Evolutionary conservation across 441 rosid species (phyloP).

Genomic region (Kokia cookei): DNA sequence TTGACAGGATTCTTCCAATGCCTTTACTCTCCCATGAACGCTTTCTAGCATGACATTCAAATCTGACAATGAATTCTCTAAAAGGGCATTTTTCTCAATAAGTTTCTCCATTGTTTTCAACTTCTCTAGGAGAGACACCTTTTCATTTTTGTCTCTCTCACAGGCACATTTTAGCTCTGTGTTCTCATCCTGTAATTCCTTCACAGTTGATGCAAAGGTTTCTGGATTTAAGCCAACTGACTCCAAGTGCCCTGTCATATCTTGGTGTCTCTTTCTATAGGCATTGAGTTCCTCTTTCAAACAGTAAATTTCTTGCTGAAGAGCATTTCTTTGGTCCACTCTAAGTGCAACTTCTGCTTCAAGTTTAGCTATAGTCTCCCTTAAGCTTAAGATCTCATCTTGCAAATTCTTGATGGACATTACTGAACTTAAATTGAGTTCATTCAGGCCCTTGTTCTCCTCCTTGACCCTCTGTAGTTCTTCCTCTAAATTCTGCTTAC

Average conservation of each 20-base stretch:
- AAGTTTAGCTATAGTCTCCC: conserved; percentile 69
- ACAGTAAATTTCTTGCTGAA: conserved; percentile 93
- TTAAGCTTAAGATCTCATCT: conserved; percentile 56
- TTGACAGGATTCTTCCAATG: conserved; percentile 55
- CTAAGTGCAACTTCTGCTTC: conserved; percentile 82
- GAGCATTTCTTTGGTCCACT: conserved; percentile 80
- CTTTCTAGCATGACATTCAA: conserved; percentile 77
- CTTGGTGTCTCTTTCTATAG: conserved; percentile 56
- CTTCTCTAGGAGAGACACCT: conserved; percentile 45
- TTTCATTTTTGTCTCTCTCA: conserved; percentile 50
- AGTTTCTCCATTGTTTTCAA: conserved; percentile 72
- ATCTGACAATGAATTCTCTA: conserved; percentile 82
- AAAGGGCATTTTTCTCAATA: conserved; percentile 52
- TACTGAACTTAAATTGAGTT: conserved; percentile 66
- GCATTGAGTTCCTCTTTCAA: conserved; percentile 82
- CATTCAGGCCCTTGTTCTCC: conserved; percentile 54
- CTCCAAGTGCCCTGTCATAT: conserved; percentile 62
- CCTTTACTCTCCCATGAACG: conserved; percentile 51
- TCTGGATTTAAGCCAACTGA: conserved; percentile 56
- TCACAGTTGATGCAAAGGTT: conserved; percentile 53
- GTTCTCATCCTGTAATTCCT: conserved; percentile 61
- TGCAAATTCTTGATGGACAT: conserved; percentile 56
- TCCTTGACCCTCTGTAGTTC: conserved; percentile 55
- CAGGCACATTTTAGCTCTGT: conserved; percentile 38
- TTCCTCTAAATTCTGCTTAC: conserved; percentile 43